These are phyloP conservation scores for Leccinum arenicola DNA, from an alignment of 768 basidiomycete species.

Conservation along the genomic window DNA sequence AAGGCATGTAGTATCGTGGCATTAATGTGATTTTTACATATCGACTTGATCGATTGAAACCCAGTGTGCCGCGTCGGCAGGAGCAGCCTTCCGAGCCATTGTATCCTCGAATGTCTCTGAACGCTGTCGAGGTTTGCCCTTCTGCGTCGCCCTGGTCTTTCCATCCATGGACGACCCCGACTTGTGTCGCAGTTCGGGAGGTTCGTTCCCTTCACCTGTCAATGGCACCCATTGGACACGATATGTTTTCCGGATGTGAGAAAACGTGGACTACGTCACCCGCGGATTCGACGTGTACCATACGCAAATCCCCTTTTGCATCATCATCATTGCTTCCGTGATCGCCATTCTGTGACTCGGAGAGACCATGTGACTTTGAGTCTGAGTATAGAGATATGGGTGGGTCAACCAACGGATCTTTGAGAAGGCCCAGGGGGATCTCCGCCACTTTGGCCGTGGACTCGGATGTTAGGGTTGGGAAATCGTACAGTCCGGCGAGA, in stretches of 20 bases:
- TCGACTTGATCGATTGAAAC: conserved; percentile 51
- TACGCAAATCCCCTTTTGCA: conserved; percentile 19
- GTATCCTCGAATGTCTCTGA: conserved; percentile 11
- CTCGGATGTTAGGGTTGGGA: conserved; percentile 59
- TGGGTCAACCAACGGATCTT: conserved; percentile 36
- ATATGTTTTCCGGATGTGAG: conserved; percentile 89
- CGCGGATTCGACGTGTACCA: conserved; percentile 47
- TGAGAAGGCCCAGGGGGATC: conserved; percentile 37
- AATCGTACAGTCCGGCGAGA: conserved; percentile 86
- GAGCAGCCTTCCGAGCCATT: conserved; percentile 5
- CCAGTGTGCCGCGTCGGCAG: conserved; percentile 43
- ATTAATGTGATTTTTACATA: conserved; percentile 35
- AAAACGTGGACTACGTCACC: conserved; percentile 81
- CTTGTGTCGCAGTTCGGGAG: conserved; percentile 29
- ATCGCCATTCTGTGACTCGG: background rate
- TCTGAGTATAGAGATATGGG: conserved; percentile 18
- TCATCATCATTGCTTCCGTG: background rate
- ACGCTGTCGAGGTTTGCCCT: conserved; percentile 14
- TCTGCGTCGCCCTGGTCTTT: conserved; percentile 7
- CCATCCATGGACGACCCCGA: conserved; percentile 4
- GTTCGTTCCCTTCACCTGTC: conserved; percentile 51
- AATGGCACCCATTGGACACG: conserved; percentile 69
- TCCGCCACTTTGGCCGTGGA: conserved; percentile 32
- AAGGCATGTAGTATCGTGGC: too few relatives aligned
- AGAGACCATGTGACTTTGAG: background rate